Evolutionary conservation across 768 basidiomycete species (phyloP).

Genomic region (Suillus weaverae): DNA sequence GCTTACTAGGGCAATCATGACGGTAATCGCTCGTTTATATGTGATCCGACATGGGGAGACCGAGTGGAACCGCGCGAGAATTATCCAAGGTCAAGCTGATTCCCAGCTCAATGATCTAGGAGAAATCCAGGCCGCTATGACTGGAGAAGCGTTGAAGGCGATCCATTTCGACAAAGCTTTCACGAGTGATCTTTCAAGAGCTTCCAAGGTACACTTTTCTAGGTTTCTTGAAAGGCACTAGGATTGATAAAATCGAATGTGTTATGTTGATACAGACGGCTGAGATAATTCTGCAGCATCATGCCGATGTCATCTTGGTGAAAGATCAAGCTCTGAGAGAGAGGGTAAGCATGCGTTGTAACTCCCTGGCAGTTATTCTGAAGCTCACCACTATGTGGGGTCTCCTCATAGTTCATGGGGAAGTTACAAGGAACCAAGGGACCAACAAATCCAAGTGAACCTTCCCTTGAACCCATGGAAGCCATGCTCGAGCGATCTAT

Average conservation of each 20-base stretch:
- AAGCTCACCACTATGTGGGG: background rate
- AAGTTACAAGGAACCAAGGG: constrained; percentile 51
- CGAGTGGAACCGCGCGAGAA: constrained; percentile 56
- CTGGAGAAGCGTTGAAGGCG: constrained; percentile 53
- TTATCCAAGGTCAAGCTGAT: constrained; percentile 79
- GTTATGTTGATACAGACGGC: constrained; percentile 54
- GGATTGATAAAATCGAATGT: background rate
- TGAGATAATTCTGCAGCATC: constrained; percentile 56
- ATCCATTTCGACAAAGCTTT: constrained; percentile 60
- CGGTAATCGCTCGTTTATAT: constrained; percentile 42
- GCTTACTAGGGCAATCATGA: background rate
- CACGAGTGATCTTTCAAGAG: constrained; percentile 72
- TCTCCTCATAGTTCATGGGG: constrained; percentile 52
- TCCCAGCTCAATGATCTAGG: constrained; percentile 67
- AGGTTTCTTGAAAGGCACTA: background rate
- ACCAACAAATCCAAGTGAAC: constrained; percentile 20
- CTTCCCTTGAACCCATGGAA: constrained; percentile 27
- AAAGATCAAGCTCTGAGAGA: constrained; percentile 56
- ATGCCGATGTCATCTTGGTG: constrained; percentile 46
- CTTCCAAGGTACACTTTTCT: constrained; percentile 39
- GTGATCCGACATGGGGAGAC: constrained; percentile 82
- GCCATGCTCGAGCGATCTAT: constrained; percentile 50
- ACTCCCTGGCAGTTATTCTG: constrained; percentile 1
- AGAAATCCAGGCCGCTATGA: constrained; percentile 55
- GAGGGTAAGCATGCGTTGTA: constrained; percentile 42